Percentiles rank a stretch among this genome's conserved stretches.
Conservation (phyloP, 306 rosid genomes). For the Inga laurina region DNA sequence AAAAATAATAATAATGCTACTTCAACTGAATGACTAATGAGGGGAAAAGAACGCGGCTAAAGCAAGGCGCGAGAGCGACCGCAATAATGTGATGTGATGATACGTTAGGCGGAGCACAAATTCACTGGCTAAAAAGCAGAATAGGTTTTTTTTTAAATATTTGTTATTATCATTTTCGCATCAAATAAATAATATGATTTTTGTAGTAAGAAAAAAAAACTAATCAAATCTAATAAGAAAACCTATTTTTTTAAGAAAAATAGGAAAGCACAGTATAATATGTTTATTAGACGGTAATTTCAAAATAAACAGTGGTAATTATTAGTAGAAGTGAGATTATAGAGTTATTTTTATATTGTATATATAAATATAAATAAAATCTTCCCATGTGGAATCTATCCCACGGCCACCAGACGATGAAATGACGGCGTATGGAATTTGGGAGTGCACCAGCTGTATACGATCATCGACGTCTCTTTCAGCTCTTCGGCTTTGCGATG, state of each 20-base stretch:
- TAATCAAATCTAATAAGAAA: background rate
- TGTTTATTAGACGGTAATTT: too few relatives aligned
- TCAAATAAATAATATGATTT: background rate
- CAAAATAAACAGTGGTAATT: background rate
- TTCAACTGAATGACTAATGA: background rate
- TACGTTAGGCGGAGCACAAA: background rate
- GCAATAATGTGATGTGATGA: background rate
- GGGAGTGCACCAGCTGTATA: background rate
- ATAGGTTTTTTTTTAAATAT: background rate
- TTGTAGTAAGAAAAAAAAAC: background rate
- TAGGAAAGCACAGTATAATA: background rate
- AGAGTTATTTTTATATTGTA: background rate
- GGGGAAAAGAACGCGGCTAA: background rate
- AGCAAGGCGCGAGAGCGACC: background rate
- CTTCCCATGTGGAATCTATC: background rate
- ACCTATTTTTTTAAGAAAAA: too few relatives aligned
- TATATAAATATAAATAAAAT: background rate
- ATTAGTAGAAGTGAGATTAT: background rate
- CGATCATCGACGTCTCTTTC: background rate
- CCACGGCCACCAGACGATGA: slow-evolving; percentile 27
- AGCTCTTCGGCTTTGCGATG: slow-evolving; percentile 21
- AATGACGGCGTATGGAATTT: slow-evolving; percentile 20
- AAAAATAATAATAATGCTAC: background rate
- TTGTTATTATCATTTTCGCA: background rate
- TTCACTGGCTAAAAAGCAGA: background rate